These are phyloP conservation scores for Yamadazyma kanchanaburiensis DNA, from an alignment of 1,139 yeast genomes.

Conservation along the genomic window DNA sequence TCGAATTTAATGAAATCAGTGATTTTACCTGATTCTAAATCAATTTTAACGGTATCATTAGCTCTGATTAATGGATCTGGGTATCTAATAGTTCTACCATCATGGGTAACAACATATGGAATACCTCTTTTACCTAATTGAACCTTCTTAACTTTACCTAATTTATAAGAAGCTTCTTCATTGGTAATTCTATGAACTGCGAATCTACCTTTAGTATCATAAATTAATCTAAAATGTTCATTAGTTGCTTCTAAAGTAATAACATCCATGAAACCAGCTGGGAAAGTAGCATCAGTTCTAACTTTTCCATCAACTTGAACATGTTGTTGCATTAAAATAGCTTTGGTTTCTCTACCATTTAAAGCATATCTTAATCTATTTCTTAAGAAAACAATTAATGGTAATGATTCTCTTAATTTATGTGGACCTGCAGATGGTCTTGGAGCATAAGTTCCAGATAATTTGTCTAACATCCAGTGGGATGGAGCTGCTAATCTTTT, in stretches of 20 bases:
- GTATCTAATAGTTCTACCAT: slow-evolving; percentile 99
- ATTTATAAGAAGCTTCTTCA: slow-evolving; percentile 97
- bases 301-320: slow-evolving; percentile 99
- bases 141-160: slow-evolving; percentile 96
- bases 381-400: slow-evolving; percentile 96
- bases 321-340: slow-evolving; percentile 98
- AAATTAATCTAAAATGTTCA: slow-evolving; percentile 98
- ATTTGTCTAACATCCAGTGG: slow-evolving; percentile 99
- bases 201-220: slow-evolving; percentile 98
- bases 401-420: slow-evolving; percentile 98
- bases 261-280: slow-evolving; percentile 99
- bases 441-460: slow-evolving; percentile 99
- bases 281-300: slow-evolving; percentile 98
- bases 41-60: slow-evolving; percentile 96
- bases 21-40: slow-evolving; percentile 93
- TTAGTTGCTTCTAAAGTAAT: slow-evolving; percentile 95
- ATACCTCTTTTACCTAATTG: slow-evolving; percentile 98
- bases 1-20: slow-evolving; percentile 90
- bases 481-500: slow-evolving; percentile 68
- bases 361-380: slow-evolving; percentile 99
- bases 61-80: slow-evolving; percentile 96
- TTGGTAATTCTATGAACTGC: slow-evolving; percentile 99
- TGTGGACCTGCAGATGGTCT: slow-evolving; percentile 99
- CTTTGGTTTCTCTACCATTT: slow-evolving; percentile 99
- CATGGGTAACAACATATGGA: slow-evolving; percentile 98